A percentile compares a stretch with the other conserved stretches of the same genome.
Evolutionary conservation across 352 stramenopile species (phyloP).

Genomic region (Globisporangium lucens): DNA sequence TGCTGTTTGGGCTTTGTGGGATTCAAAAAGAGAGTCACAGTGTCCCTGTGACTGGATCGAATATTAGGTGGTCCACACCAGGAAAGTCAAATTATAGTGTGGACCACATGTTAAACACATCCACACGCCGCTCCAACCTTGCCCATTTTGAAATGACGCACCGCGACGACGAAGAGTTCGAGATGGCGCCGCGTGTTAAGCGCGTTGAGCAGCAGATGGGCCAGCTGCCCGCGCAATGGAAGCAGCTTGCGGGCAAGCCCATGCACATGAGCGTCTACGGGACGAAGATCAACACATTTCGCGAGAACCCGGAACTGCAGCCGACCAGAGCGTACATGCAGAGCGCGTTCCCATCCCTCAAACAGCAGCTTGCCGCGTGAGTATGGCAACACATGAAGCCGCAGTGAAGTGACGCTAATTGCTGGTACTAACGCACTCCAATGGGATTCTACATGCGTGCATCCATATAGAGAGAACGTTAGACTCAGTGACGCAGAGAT

Average conservation of each 20-base stretch:
- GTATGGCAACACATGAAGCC: not conserved
- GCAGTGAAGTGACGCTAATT: not conserved
- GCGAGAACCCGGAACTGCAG: slow-evolving; percentile 44
- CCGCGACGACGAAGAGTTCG: slow-evolving; percentile 21
- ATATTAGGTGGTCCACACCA: not conserved
- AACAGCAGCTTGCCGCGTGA: slow-evolving; percentile 35
- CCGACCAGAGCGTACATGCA: slow-evolving; percentile 43
- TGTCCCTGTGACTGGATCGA: not conserved
- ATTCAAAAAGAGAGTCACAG: not conserved
- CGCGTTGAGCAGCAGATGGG: slow-evolving; percentile 57
- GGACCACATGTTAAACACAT: not conserved
- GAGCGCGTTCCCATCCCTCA: slow-evolving; percentile 40
- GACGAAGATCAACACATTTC: slow-evolving; percentile 63
- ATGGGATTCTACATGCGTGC: not conserved
- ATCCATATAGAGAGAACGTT: slow-evolving; percentile 18
- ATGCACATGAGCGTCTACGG: slow-evolving; percentile 63
- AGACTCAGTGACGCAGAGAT: slow-evolving; percentile 44
- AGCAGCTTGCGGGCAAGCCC: slow-evolving; percentile 38
- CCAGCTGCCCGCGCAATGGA: slow-evolving; percentile 42
- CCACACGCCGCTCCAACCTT: not conserved
- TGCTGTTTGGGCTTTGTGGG: slow-evolving; percentile 3
- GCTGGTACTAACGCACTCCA: not conserved
- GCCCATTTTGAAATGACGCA: not conserved
- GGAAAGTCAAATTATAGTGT: not conserved
- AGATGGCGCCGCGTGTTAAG: slow-evolving; percentile 40